Evolutionary conservation across 2,329 filamentous ascomycete genomes (phyloP).

Genomic region (Colletotrichum sp.): DNA sequence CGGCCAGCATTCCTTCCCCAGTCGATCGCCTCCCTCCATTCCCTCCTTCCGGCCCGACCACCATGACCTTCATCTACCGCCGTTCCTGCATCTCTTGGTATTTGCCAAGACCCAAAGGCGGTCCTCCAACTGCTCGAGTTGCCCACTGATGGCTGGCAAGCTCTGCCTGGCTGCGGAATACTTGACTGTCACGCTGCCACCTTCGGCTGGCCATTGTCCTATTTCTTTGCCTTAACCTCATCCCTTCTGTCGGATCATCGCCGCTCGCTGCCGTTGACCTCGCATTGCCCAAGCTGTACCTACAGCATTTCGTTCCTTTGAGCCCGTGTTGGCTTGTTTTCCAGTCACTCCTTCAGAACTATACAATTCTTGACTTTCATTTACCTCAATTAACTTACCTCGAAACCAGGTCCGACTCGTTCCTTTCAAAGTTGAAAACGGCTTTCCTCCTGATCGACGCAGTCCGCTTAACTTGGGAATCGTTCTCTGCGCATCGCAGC

Average conservation of each 20-base stretch:
- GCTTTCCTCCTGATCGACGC: neutral
- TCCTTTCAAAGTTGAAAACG: neutral
- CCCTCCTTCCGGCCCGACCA: neutral
- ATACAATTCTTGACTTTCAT: neutral
- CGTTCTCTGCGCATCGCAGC: neutral
- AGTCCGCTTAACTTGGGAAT: neutral
- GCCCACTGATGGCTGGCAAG: neutral
- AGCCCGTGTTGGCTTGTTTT: conserved; percentile 17
- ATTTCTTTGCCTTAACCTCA: neutral
- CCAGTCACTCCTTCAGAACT: conserved; percentile 25
- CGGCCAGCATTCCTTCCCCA: neutral
- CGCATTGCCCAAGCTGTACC: conserved; percentile 4
- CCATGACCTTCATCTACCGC: conserved; percentile 3
- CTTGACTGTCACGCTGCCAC: neutral
- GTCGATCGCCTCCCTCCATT: neutral
- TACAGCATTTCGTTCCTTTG: conserved; percentile 24
- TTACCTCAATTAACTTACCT: conserved; percentile 15
- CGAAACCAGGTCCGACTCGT: neutral
- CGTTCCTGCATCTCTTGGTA: conserved; percentile 25
- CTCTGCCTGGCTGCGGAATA: conserved; percentile 21
- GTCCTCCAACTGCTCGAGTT: neutral
- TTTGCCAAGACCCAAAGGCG: neutral
- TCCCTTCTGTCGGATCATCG: conserved; percentile 4
- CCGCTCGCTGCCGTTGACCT: neutral
- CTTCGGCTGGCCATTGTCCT: neutral